Percentiles rank a stretch among this genome's conserved stretches.
Conservation (phyloP, 805 yeast species). For the Yueomyces sinensis region DNA sequence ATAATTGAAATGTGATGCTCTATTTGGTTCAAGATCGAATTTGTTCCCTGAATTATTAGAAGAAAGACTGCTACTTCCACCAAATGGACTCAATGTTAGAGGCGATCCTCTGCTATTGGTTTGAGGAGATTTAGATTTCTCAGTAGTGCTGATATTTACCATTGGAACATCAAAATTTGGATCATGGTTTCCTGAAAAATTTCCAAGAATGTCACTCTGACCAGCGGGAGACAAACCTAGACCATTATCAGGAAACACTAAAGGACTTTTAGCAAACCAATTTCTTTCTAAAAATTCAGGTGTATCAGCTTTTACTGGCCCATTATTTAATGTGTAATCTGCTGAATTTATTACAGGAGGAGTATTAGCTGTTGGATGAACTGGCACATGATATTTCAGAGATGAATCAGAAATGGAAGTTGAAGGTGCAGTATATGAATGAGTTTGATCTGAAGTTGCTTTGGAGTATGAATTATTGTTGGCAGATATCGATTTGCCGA, state of each 20-base stretch:
- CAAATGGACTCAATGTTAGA: too few relatives aligned
- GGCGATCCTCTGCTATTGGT: too few relatives aligned
- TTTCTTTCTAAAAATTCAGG: background rate
- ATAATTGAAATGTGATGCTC: constrained; percentile 63
- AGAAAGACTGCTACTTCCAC: too few relatives aligned
- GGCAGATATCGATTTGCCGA: background rate
- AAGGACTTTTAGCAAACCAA: background rate
- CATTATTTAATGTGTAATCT: background rate
- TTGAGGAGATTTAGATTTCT: too few relatives aligned
- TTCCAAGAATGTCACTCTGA: too few relatives aligned
- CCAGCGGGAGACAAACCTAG: background rate
- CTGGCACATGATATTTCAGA: background rate
- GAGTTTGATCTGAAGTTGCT: background rate
- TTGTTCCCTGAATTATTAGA: background rate
- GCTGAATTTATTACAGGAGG: background rate
- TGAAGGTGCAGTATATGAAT: background rate
- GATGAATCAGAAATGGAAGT: background rate
- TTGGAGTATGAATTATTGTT: background rate
- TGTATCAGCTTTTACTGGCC: background rate
- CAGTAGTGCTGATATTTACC: too few relatives aligned
- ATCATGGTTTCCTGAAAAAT: too few relatives aligned
- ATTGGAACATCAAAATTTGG: too few relatives aligned
- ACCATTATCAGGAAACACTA: background rate
- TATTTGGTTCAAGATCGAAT: constrained; percentile 36
- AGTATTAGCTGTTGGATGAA: background rate